Evolutionary conservation across 2,329 filamentous ascomycete genomes (phyloP), one percentile per base, ranked within the genome.

Genomic region (Pseudogymnoascus sp.): DNA sequence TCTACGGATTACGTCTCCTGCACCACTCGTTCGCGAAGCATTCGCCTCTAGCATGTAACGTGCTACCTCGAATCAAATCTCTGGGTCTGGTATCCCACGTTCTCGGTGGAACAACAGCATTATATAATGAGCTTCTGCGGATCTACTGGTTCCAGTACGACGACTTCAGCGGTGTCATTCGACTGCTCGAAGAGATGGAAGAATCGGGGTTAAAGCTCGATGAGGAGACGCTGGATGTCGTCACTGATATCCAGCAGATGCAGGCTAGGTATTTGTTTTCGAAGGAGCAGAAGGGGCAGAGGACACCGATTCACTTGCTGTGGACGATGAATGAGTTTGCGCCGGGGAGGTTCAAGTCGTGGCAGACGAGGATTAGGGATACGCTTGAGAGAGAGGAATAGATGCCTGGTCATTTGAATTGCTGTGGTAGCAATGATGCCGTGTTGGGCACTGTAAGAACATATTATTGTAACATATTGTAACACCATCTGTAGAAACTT

Each of bases 31-130:
- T 90, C 65, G 67, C 71, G 8, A 80, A 78, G 10, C 77, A 83
- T 0, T 92, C 89, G 0, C 78, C 81, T 0, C 78, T 89, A 0
- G 79, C 80, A 0, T 80, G 89, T 51, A 79, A 80, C 51, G 75
- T 92, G 25, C 78, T 93, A 0, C 88, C 89, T 0, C 82, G 83
- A 6, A 78, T 92, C 69, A 90, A 89, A 71, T 79, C 81, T 51
- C 79, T 90, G 0, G 89, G 90, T 1, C 80, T 89, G 1, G 82
- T 84, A 1, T 88, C 88, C 0, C 90, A 88, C 71, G 85, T 90
- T 6, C 81, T 93, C 0, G 90, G 89, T 60, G 87, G 85, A 5
- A 86, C 86, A 16, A 89, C 88, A 0, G 78, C 82, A 0, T 83
- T 93, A 45, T 93, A 90, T 78, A 87, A 89, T 71, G 79, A 84